phyloP scores from a whole-genome alignment of 129 eudicot species.

The Flaveria trinervia region DNA sequence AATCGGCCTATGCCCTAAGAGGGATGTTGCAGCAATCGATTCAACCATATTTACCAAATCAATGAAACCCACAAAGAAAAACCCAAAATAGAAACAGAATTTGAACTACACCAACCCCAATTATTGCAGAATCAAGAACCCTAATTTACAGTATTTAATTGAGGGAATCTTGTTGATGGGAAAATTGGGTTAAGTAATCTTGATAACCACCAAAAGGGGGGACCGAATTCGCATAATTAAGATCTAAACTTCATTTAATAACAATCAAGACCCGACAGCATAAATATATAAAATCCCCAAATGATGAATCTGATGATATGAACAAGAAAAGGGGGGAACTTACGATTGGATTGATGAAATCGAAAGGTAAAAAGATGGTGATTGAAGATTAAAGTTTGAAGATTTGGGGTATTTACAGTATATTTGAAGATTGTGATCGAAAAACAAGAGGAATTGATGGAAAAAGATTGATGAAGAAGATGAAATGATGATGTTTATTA shows the following conservation, averaged over 20 bases:
- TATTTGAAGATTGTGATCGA: background rate
- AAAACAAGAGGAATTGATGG: conserved; percentile 7
- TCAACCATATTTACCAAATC: conserved; percentile 60
- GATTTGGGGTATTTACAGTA: conserved; percentile 14
- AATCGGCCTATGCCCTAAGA: conserved; percentile 53
- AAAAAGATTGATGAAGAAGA: no score
- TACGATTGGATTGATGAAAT: background rate
- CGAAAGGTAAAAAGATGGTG: background rate
- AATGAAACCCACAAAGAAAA: background rate
- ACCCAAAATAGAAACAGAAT: background rate
- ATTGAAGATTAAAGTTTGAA: conserved; percentile 9
- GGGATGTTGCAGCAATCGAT: conserved; percentile 68
- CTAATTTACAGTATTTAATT: conserved; percentile 17
- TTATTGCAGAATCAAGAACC: conserved; percentile 16
- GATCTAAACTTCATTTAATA: conserved; percentile 44
- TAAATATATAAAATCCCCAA: background rate
- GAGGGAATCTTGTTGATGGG: conserved; percentile 30
- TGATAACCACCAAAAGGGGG: conserved; percentile 25
- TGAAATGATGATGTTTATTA: conserved; percentile 31
- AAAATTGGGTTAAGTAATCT: conserved; percentile 30
- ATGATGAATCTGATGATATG: conserved; percentile 15
- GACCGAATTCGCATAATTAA: conserved; percentile 21
- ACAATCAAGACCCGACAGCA: conserved; percentile 12
- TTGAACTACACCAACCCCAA: background rate
- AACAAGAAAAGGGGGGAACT: background rate